Conservation (phyloP, 2,329 filamentous ascomycete genomes). For the Acephala macrosclerotiorum region DNA sequence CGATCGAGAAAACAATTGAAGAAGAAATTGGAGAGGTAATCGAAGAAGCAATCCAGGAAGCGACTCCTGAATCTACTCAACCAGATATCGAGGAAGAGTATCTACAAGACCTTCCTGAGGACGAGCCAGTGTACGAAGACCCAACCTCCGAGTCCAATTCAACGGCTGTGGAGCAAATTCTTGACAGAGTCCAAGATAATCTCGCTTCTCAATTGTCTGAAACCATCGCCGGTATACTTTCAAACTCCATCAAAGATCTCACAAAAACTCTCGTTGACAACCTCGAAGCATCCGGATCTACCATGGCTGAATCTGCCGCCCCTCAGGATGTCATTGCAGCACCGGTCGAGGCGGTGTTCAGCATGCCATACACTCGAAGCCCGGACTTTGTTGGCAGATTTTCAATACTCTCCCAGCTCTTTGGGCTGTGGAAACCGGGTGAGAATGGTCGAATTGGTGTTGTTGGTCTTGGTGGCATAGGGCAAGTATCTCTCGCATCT, state of each 20-base stretch:
- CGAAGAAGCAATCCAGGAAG: not conserved
- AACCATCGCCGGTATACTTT: slow-evolving; percentile 7
- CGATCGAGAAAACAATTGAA: no score
- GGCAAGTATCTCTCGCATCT: slow-evolving; percentile 24
- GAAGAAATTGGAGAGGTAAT: not conserved
- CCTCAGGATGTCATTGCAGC: slow-evolving; percentile 9
- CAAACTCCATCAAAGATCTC: not conserved
- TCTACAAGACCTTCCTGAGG: not conserved
- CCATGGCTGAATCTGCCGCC: not conserved
- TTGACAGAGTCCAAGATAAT: not conserved
- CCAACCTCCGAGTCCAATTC: not conserved
- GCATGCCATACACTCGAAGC: slow-evolving; percentile 34
- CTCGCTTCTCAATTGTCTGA: slow-evolving; percentile 4
- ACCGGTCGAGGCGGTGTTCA: slow-evolving; percentile 23
- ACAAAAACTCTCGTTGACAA: slow-evolving; percentile 9
- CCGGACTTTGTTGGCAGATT: slow-evolving; percentile 36
- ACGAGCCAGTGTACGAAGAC: not conserved
- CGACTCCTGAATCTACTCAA: not conserved
- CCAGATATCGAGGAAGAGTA: not conserved
- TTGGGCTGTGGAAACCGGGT: slow-evolving; percentile 38
- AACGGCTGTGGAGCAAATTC: not conserved
- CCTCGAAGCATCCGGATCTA: slow-evolving; percentile 13
- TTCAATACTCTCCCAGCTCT: slow-evolving; percentile 29
- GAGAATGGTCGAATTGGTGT: slow-evolving; percentile 33
- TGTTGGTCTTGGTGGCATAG: slow-evolving; percentile 38